Conservation (phyloP, 805 yeast genomes). For the Starmerella apis region DNA sequence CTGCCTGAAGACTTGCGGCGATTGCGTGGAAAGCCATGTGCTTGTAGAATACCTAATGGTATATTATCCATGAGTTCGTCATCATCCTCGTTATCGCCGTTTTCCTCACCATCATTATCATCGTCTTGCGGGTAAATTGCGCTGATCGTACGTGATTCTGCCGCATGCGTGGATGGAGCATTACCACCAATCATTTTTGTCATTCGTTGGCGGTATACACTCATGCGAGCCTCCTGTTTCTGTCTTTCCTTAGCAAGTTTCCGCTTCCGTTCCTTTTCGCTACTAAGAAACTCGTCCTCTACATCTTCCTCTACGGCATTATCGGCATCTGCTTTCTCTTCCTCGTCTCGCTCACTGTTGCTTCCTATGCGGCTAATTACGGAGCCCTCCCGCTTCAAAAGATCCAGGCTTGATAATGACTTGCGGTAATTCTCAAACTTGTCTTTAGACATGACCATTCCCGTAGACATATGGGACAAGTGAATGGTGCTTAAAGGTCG, state of each 20-base stretch:
- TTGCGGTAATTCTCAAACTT: conserved; percentile 26
- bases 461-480: conserved; percentile 20
- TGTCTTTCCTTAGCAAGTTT: conserved; percentile 25
- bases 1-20: conserved; percentile 4
- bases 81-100: no score
- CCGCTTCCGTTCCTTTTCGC: conserved; percentile 21
- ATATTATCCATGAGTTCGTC: conserved; percentile 35
- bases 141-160: conserved; percentile 5
- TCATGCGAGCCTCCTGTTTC: conserved; percentile 34
- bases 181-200: conserved; percentile 31
- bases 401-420: conserved; percentile 16
- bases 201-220: conserved; percentile 37
- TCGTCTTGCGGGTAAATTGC: conserved; percentile 19
- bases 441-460: conserved; percentile 25
- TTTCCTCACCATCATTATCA: conserved; percentile 28
- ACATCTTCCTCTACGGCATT: conserved; percentile 34
- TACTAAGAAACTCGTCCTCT: conserved; percentile 27
- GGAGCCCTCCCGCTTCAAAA: conserved; percentile 20
- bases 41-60: conserved; percentile 35
- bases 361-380: conserved; percentile 10
- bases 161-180: conserved; percentile 1
- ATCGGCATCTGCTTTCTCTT: conserved; percentile 30
- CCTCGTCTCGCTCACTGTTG: not conserved
- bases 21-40: conserved; percentile 32
- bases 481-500: conserved; percentile 14